Evolutionary conservation across 2,329 filamentous ascomycete genomes (phyloP).

Genomic region (Macroventuria anomochaeta): DNA sequence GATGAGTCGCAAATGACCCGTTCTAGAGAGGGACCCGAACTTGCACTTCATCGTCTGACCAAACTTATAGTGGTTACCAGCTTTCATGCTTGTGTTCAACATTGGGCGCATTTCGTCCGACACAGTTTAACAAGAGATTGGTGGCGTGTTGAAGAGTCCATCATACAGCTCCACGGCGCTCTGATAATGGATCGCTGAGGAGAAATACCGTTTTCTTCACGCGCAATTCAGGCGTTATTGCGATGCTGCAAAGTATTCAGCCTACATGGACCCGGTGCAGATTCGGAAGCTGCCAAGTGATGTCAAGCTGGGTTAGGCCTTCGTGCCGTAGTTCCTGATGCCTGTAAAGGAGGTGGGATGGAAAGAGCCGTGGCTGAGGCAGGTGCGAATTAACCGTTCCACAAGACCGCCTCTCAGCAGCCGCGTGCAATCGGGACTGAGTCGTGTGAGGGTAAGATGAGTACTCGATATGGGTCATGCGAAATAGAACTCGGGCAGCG

Average conservation of each 20-base stretch:
- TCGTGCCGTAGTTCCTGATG: not conserved
- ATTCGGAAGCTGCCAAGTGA: slow-evolving; percentile 4
- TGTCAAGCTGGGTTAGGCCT: not conserved
- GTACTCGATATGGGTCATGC: no score
- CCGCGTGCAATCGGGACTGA: not conserved
- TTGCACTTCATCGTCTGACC: not conserved
- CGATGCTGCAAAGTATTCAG: not conserved
- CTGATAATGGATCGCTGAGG: not conserved
- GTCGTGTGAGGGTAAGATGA: not conserved
- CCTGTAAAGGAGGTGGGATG: not conserved
- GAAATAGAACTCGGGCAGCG: no score
- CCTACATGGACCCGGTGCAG: not conserved
- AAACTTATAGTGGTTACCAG: not conserved
- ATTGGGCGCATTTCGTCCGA: not conserved
- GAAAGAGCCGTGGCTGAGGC: not conserved
- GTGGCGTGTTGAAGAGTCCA: not conserved
- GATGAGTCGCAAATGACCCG: not conserved
- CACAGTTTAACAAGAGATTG: not conserved
- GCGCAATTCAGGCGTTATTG: not conserved
- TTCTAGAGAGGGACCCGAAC: not conserved
- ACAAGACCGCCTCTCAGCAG: not conserved
- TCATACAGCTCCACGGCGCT: no score
- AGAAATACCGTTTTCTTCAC: not conserved
- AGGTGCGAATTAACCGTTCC: not conserved
- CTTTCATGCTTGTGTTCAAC: not conserved